Base-by-base conservation (phyloP, 306 rosid genomes). In the Glycine latifolia region DNA sequence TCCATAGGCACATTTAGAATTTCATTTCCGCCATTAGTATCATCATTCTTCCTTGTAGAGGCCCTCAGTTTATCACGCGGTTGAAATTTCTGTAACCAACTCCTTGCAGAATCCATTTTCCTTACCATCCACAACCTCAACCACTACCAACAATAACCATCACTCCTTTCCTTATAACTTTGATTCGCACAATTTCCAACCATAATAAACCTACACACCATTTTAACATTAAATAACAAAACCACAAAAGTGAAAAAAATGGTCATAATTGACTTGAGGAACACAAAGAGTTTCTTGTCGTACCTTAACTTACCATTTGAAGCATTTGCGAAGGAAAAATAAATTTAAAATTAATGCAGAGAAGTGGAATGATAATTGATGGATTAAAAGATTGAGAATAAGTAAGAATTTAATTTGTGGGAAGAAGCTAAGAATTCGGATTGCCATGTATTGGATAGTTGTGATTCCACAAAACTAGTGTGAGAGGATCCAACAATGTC, bases 91-190 rank as follows among this genome's bases (percentile, higher is more conserved):
- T 87, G 91, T 53, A 93, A 71, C 99, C 99, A 95, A 79, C 94
- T 89, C 88, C 98, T 86, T 3, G 99, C 92, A 4, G 98, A 95
- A 89, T 95, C 99, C 99, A 95, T 95, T 39, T 78, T 71, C 20
- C 33, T 68, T 10, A 0, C 53, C 37, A 4, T 4, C 3, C 13
- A 8, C 54, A 44, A 26, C 43, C 83, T 86, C 69, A 86, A 81
- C 70, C 11, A 11, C 75, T 54, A 67, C 53, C 74, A 54, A 71
- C 15, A 66, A 50, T 52, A 66, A 63, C 9, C 88, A 87, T 77
- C 15, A 9, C 75, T 54, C 60, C 74, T 26, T 9, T 13, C 7
- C 26, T 33, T 14, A 79, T 8, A 41, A 41, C 75, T 56, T 65
- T 82, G 47, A 75, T 81, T 33, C 60, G 8, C 14, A 43, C 2